Base-by-base conservation (phyloP, 768 basidiomycete species). In the Dendrothele bispora region DNA sequence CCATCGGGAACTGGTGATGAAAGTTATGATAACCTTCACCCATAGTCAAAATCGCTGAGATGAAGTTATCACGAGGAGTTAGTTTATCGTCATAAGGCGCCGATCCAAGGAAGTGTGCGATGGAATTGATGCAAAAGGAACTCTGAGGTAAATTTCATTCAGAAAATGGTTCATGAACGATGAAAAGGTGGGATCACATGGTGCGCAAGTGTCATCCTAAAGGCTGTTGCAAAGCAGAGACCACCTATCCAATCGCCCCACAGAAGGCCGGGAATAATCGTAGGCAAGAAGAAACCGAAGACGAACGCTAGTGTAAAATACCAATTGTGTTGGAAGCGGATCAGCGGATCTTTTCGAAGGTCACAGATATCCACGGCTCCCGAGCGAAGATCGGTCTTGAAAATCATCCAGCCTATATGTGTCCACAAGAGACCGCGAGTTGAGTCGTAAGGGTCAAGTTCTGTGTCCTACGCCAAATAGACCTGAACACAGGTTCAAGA, bases 1-100 rank as follows among this genome's bases (percentile, higher is more conserved):
- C 94, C 89, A 91, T 91, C 8, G 93, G 93, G 80, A 95, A 95
- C 60, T 84, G 76, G 66, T 79, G 77, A 65, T 79, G 77, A 69
- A 79, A 79, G 65, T 92, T 91, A 73, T 92, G 90, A 66, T 91
- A 91, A 4, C 89, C 89, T 67, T 93, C 90, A 11, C 90, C 89
- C 72, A 79, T 64, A 24, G 80, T 82, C 47, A 74, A 64, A 21
- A 81, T 61, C 4, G 77, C 78, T 26, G 79, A 80, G 57, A 80
- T 51, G 60, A 79, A 63, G 54, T 70, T 69, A 60, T 80, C 77
- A 32, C 71, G 58, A 14, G 78, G 77, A 10, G 77, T 70, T 58
- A 75, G 77, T 66, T 75, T 76, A 71, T 79, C 77, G 63, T 80
- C 79, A 58, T 72, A 82, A 8, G 78, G 74, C 37, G 70, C 63